Evolutionary conservation across 495 filamentous ascomycete genomes (phyloP).

Genomic region (Rhypophila decipiens): DNA sequence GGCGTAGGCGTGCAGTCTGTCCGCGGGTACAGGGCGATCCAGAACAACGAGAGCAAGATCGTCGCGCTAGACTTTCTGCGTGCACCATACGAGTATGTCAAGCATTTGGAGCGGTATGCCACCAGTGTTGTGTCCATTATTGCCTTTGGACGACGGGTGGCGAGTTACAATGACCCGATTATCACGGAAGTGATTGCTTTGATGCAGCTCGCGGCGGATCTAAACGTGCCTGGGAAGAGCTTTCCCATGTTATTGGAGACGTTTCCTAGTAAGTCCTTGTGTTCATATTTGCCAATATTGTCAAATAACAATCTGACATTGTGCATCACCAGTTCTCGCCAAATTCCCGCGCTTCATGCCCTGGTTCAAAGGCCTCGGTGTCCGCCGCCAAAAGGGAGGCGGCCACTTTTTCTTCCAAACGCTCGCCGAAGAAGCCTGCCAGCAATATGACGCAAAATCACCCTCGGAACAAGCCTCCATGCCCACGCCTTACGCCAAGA

Average conservation of each 20-base stretch:
- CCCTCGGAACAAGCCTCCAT: constrained; percentile 36
- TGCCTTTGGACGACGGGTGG: constrained; percentile 55
- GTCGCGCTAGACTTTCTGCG: constrained; percentile 46
- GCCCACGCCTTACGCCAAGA: constrained; percentile 46
- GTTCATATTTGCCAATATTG: no score
- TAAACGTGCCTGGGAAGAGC: constrained; percentile 57
- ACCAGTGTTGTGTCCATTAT: constrained; percentile 59
- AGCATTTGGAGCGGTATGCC: constrained; percentile 58
- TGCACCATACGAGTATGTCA: constrained; percentile 47
- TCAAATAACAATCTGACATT: no score
- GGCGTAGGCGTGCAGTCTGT: constrained; percentile 56
- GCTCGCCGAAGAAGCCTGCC: constrained; percentile 48
- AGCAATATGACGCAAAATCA: constrained; percentile 32
- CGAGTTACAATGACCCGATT: constrained; percentile 51
- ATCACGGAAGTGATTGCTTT: constrained; percentile 56
- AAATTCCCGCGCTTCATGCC: constrained; percentile 50
- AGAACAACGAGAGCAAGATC: constrained; percentile 52
- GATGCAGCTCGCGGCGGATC: constrained; percentile 58
- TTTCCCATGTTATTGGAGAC: constrained; percentile 59
- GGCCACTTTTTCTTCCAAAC: constrained; percentile 49
- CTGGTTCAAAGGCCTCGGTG: constrained; percentile 54
- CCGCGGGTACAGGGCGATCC: constrained; percentile 50
- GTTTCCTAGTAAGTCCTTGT: constrained; percentile 41
- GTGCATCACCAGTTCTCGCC: constrained; percentile 47
- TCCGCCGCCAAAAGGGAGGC: constrained; percentile 33